Evolutionary conservation across 2,329 filamentous ascomycete genomes (phyloP).

Genomic region (Pseudocercospora vitis): DNA sequence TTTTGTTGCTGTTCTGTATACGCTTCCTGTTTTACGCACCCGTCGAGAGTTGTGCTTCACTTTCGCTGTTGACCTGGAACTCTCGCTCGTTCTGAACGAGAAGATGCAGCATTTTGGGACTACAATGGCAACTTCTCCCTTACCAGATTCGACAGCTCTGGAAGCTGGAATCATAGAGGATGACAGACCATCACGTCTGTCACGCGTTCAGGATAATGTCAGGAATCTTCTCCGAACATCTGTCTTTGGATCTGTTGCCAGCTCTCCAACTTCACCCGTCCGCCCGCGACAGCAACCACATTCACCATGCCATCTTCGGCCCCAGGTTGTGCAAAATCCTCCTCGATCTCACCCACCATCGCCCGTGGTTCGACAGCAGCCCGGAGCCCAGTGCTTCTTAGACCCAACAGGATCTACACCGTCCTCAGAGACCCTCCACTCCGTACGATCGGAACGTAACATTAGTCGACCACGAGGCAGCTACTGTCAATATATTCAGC

Average conservation of each 20-base stretch:
- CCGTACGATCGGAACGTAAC: constrained; percentile 10
- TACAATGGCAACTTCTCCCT: constrained; percentile 24
- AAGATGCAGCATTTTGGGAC: constrained; percentile 21
- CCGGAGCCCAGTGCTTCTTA: constrained; percentile 23
- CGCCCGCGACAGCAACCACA: constrained; percentile 11
- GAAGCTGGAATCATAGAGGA: constrained; percentile 39
- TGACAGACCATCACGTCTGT: constrained; percentile 28
- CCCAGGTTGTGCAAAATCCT: constrained; percentile 12
- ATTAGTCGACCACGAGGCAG: constrained; percentile 27
- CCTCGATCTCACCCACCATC: constrained; percentile 18
- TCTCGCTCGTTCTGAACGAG: background rate
- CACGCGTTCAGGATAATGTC: constrained; percentile 37
- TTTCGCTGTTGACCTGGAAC: background rate
- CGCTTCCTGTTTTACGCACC: background rate
- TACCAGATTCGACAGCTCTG: constrained; percentile 36
- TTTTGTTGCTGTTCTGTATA: constrained; percentile 2
- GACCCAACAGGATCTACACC: constrained; percentile 21
- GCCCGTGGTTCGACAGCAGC: constrained; percentile 6
- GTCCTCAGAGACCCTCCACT: constrained; percentile 6
- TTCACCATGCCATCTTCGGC: constrained; percentile 7
- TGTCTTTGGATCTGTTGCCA: constrained; percentile 29
- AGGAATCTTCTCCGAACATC: constrained; percentile 36
- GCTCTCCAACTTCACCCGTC: constrained; percentile 23
- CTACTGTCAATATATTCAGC: constrained; percentile 25
- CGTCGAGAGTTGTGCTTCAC: too few relatives aligned